phyloP scores from a whole-genome alignment of 768 basidiomycete genomes.

The Xerocomellus chrysenteron region DNA sequence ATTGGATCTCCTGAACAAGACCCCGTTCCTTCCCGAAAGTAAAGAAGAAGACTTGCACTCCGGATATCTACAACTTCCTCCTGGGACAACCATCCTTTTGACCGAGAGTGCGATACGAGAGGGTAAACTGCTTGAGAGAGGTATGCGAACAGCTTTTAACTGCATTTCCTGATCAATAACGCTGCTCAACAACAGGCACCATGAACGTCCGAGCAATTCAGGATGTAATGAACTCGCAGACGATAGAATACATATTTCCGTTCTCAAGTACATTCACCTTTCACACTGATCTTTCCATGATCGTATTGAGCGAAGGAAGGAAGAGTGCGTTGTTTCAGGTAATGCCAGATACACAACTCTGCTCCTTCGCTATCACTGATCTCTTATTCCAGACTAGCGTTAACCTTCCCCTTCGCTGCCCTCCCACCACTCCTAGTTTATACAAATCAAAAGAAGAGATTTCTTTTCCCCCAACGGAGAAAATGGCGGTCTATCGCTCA shows the following conservation, averaged over 20 bases:
- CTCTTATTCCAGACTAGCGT: constrained; percentile 50
- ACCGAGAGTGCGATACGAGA: constrained; percentile 69
- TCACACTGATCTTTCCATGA: constrained; percentile 66
- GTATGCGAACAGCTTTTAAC: constrained; percentile 18
- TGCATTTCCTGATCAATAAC: neutral
- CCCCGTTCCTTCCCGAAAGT: constrained; percentile 59
- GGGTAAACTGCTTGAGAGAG: constrained; percentile 58
- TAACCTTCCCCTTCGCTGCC: constrained; percentile 47
- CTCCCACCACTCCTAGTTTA: constrained; percentile 32
- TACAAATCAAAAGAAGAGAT: constrained; percentile 52
- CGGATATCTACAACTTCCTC: constrained; percentile 71
- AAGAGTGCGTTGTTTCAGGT: constrained; percentile 78
- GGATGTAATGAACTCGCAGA: constrained; percentile 61
- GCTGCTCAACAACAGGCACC: constrained; percentile 43
- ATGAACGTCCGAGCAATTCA: constrained; percentile 63
- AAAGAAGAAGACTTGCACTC: constrained; percentile 73
- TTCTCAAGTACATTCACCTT: constrained; percentile 67
- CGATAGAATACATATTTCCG: constrained; percentile 72
- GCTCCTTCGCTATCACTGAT: neutral
- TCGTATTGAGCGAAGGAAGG: constrained; percentile 61
- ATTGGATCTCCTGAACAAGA: constrained; percentile 57
- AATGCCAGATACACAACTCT: neutral
- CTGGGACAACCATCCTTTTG: constrained; percentile 56
- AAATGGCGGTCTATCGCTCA: constrained; percentile 53
- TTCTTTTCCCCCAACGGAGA: constrained; percentile 44